Conservation (phyloP, 768 basidiomycete genomes). For the Pleurotus platypus region DNA sequence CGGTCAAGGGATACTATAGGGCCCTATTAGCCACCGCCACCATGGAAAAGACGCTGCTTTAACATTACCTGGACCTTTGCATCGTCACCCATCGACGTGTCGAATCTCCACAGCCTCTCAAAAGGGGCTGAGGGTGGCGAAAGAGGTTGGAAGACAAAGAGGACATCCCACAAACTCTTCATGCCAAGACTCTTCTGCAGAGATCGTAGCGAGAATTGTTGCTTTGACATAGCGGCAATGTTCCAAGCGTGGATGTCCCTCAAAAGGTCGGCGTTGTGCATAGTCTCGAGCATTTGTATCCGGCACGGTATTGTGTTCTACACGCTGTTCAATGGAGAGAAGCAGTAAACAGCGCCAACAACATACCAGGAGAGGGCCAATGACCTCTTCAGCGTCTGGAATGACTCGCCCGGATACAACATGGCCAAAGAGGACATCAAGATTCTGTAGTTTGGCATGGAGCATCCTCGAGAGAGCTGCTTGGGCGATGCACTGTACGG, state of each 20-base stretch:
- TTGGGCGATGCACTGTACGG: conserved; percentile 31
- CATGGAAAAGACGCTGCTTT: background rate
- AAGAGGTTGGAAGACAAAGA: conserved; percentile 41
- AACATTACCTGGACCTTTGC: conserved; percentile 24
- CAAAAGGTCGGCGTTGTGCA: conserved; percentile 30
- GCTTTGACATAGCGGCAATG: conserved; percentile 35
- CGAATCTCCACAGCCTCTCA: conserved; percentile 27
- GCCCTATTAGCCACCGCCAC: background rate
- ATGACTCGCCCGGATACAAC: conserved; percentile 41
- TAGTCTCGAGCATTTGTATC: conserved; percentile 21
- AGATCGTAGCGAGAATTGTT: conserved; percentile 41
- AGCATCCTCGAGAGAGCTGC: background rate
- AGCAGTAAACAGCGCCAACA: background rate
- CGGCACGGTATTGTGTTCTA: conserved; percentile 47
- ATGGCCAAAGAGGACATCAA: conserved; percentile 43
- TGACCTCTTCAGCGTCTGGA: conserved; percentile 35
- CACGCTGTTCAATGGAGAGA: background rate
- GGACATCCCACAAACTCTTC: conserved; percentile 32
- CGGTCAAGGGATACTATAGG: conserved; percentile 38
- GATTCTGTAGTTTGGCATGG: conserved; percentile 21
- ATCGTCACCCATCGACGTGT: conserved; percentile 11
- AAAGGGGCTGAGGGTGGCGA: conserved; percentile 12
- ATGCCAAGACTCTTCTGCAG: conserved; percentile 31
- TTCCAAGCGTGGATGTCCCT: conserved; percentile 33
- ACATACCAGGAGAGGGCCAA: conserved; percentile 44